These are phyloP conservation scores for Coniochaeta prunicola DNA, from an alignment of 2,329 filamentous ascomycete genomes.

Conservation along the genomic window DNA sequence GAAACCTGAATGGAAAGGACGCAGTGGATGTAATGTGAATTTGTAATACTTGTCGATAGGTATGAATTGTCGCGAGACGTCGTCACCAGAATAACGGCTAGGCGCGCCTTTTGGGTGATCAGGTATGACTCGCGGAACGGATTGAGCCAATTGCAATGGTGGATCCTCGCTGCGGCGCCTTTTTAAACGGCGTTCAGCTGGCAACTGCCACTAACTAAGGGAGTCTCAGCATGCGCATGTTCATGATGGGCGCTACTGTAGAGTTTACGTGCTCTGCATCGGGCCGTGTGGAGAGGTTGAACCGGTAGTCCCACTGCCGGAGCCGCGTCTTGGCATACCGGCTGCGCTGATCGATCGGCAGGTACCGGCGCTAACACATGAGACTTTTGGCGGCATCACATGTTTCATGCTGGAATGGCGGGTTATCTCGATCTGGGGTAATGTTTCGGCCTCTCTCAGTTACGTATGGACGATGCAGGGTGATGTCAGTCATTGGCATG, in stretches of 20 bases:
- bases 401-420: not conserved
- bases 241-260: too few relatives aligned
- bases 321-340: not conserved
- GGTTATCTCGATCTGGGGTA: not conserved
- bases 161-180: not conserved
- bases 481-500: not conserved
- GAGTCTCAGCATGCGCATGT: not conserved
- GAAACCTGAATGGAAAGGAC: not conserved
- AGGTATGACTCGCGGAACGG: not conserved
- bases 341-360: not conserved
- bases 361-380: not conserved
- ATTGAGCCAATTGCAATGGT: too few relatives aligned
- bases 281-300: not conserved
- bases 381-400: not conserved
- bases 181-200: not conserved
- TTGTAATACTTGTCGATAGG: not conserved
- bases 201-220: not conserved
- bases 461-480: not conserved
- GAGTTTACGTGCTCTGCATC: not conserved
- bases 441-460: not conserved
- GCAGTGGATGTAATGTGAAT: not conserved
- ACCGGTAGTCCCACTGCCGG: not conserved
- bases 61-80: not conserved
- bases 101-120: not conserved
- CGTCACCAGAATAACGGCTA: not conserved